Base-by-base conservation (phyloP, 2,329 filamentous ascomycete genomes). In the Apiospora kogelbergensis region DNA sequence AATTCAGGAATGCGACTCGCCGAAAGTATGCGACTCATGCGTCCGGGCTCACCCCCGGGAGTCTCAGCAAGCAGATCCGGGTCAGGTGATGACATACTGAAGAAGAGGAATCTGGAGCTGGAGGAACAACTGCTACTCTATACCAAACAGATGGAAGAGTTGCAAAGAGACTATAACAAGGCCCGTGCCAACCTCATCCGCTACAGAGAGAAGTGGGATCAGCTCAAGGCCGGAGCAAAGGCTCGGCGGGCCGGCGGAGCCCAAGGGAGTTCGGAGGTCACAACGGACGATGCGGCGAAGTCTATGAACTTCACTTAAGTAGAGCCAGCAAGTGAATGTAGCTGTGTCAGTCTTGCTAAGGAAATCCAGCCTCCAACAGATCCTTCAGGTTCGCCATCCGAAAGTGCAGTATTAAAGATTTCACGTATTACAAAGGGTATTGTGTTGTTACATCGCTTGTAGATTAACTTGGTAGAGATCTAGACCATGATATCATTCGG, bases 1-100 rank as follows among this genome's bases (percentile, higher is more conserved):
- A 94, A 91, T 72, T 95, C 92, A 45, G 93, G 92, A 67, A 88
- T 95, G 81, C 93, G 94, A 3, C 86, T 98, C 42, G 93, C 95
- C 17, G 94, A 98, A 78, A 97, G 93, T 73, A 90, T 90, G 78
- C 84, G 89, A n/a, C 79, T 91, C 6, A 86, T 89, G 80, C 83
- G 86, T 17, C 87, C 88, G 1, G 83, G 84, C 5, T 90, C 88
- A 45, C 88, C 88, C 1, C 42, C 44, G 15, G 74, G 78, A 71
- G 72, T 84, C 48, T 71, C 78, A 22, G 70, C 72, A 17, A 63
- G 67, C 44, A 76, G 71, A 40, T 60, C 70, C 22, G 81, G 82
- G 6, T 80, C 80, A 13, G 76, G 77, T 1, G 86, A 88, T 48
- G 83, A 85, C 42, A 76, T 78, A 7, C 75, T 88, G 64, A 80